Conservation (phyloP, 495 filamentous ascomycete species). For the Neurospora africana region DNA sequence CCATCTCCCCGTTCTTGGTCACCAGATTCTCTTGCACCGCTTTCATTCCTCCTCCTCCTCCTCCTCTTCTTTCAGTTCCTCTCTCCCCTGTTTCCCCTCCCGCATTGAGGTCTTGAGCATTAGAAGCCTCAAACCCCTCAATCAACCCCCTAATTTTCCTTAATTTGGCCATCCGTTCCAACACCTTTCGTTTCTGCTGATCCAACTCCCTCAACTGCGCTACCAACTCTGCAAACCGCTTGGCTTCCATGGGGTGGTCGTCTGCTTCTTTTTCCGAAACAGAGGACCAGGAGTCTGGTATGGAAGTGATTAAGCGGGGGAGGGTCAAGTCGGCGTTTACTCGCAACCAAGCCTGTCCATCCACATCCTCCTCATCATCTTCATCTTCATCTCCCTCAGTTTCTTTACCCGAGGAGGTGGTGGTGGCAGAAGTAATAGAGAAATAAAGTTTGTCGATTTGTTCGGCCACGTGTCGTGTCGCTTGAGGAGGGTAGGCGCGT, state of each 20-base stretch:
- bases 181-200: constrained; percentile 39
- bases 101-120: not conserved
- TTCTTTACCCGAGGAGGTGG: constrained; percentile 23
- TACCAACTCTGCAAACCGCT: constrained; percentile 45
- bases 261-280: constrained; percentile 18
- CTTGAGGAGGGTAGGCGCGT: constrained; percentile 62
- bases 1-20: constrained; percentile 61
- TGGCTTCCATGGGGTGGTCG: constrained; percentile 24
- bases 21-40: constrained; percentile 70
- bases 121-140: constrained; percentile 36
- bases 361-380: constrained; percentile 10
- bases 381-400: constrained; percentile 23
- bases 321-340: constrained; percentile 34
- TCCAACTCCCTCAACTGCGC: constrained; percentile 41
- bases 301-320: constrained; percentile 21
- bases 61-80: not conserved
- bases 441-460: constrained; percentile 71
- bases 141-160: constrained; percentile 48
- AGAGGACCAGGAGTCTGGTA: not conserved
- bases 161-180: constrained; percentile 46
- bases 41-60: constrained; percentile 9
- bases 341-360: constrained; percentile 34
- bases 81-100: not conserved
- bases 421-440: constrained; percentile 29
- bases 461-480: constrained; percentile 68